These are phyloP conservation scores for Mycena indigotica DNA, from an alignment of 768 basidiomycete species.

Conservation along the genomic window DNA sequence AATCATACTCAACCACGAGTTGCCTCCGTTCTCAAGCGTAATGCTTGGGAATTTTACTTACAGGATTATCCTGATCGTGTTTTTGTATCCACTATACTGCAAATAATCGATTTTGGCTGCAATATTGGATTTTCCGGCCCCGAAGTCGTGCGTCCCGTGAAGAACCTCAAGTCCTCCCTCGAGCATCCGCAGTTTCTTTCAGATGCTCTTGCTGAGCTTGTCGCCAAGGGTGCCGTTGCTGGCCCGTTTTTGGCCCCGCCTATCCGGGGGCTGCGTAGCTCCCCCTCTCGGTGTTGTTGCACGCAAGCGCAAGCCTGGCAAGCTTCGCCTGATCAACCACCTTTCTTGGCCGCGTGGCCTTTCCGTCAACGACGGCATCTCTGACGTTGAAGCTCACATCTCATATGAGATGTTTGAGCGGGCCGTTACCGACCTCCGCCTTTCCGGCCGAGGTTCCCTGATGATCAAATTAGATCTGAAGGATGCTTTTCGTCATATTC, in stretches of 20 bases:
- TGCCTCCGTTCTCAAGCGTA: conserved; percentile 16
- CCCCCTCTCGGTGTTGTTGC: conserved; percentile 29
- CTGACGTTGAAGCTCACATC: conserved; percentile 32
- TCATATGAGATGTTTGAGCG: conserved; percentile 32
- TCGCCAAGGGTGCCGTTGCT: conserved; percentile 16
- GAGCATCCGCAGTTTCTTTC: conserved; percentile 13
- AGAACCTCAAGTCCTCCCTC: conserved; percentile 31
- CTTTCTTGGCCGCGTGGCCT: conserved; percentile 31
- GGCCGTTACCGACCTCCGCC: conserved; percentile 27
- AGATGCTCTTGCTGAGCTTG: conserved; percentile 3
- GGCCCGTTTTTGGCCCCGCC: conserved; percentile 28
- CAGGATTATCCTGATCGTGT: conserved; percentile 30
- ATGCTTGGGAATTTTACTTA: conserved; percentile 27
- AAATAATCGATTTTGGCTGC: conserved; percentile 32
- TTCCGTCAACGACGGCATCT: conserved; percentile 35
- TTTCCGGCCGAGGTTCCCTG: conserved; percentile 29
- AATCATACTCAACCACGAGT: conserved; percentile 5
- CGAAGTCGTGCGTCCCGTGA: conserved; percentile 12
- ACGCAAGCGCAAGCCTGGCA: conserved; percentile 24
- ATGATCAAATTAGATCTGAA: conserved; percentile 40
- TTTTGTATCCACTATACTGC: conserved; percentile 28
- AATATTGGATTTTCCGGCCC: conserved; percentile 29
- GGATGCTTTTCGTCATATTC: conserved; percentile 41
- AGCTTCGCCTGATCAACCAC: conserved; percentile 32
- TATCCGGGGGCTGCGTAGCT: conserved; percentile 22